Conservation (phyloP, 2,329 filamentous ascomycete species). For the Fusarium multiceps region DNA sequence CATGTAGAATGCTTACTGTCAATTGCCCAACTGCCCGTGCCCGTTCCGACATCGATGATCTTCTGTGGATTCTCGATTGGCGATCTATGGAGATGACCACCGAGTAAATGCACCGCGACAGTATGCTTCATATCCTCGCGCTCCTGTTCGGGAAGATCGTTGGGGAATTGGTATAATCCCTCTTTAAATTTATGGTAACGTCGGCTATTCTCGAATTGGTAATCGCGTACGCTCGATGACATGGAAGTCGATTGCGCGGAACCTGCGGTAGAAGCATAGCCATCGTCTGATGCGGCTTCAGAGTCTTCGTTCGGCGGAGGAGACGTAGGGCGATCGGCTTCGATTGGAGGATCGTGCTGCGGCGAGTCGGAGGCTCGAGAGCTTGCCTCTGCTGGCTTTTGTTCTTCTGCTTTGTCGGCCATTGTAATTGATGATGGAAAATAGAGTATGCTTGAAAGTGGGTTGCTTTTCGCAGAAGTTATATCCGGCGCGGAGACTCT, state of each 20-base stretch:
- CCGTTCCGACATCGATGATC: constrained; percentile 57
- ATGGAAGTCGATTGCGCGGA: constrained; percentile 37
- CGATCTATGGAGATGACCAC: constrained; percentile 55
- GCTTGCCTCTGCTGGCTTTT: background rate
- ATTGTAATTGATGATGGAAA: background rate
- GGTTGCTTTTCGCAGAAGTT: background rate
- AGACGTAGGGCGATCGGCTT: background rate
- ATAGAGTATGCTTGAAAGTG: background rate
- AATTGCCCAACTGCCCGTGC: constrained; percentile 58
- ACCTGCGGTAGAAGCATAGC: constrained; percentile 20
- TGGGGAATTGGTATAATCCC: constrained; percentile 54
- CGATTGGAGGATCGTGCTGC: constrained; percentile 27
- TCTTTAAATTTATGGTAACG: constrained; percentile 57
- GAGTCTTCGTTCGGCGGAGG: constrained; percentile 4
- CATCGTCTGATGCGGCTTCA: constrained; percentile 26
- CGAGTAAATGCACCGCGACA: constrained; percentile 51
- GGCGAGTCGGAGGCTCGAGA: background rate
- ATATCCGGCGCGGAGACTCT: background rate
- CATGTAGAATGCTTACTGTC: constrained; percentile 45
- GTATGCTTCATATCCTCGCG: constrained; percentile 58
- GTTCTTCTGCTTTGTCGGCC: background rate
- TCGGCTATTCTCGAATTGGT: constrained; percentile 56
- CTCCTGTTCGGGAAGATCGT: constrained; percentile 59
- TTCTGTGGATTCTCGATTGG: constrained; percentile 53
- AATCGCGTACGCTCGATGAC: constrained; percentile 51